phyloP scores from a whole-genome alignment of 2,329 filamentous ascomycete species.

The Massarina eburnea region DNA sequence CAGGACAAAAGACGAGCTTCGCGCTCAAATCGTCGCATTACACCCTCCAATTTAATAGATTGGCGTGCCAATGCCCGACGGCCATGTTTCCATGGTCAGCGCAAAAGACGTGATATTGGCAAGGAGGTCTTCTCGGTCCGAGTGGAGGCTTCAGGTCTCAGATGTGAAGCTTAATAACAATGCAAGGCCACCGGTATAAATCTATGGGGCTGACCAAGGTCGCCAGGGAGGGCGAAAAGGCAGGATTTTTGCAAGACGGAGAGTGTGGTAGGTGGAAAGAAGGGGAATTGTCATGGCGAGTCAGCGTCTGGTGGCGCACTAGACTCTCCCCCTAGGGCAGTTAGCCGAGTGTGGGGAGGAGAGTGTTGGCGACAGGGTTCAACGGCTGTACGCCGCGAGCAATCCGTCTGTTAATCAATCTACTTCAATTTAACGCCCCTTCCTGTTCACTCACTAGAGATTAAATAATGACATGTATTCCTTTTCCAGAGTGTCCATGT shows the following conservation, averaged over 20 bases:
- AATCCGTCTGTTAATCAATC: slow-evolving; percentile 39
- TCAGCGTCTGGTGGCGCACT: slow-evolving; percentile 7
- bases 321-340: slow-evolving; percentile 16
- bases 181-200: slow-evolving; percentile 3
- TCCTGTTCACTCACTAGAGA: slow-evolving; percentile 28
- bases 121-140: no score
- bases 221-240: neutral
- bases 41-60: slow-evolving; percentile 36
- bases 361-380: slow-evolving; percentile 10
- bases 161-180: neutral
- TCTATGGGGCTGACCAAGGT: neutral
- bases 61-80: slow-evolving; percentile 21
- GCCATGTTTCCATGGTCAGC: slow-evolving; percentile 24
- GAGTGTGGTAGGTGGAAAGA: slow-evolving; percentile 7
- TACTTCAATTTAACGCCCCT: slow-evolving; percentile 39
- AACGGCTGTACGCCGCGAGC: slow-evolving; percentile 29
- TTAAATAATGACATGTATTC: slow-evolving; percentile 28
- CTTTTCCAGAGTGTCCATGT: slow-evolving; percentile 24
- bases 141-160: slow-evolving; percentile 13
- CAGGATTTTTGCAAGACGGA: neutral
- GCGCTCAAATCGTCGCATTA: slow-evolving; percentile 10
- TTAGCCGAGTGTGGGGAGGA: slow-evolving; percentile 30
- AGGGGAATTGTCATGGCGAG: slow-evolving; percentile 21
- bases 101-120: slow-evolving; percentile 18
- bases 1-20: slow-evolving; percentile 7